A percentile compares a stretch with the other conserved stretches of the same genome.
phyloP scores from a whole-genome alignment of 495 filamentous ascomycete genomes.

The Penicillium nucicola region DNA sequence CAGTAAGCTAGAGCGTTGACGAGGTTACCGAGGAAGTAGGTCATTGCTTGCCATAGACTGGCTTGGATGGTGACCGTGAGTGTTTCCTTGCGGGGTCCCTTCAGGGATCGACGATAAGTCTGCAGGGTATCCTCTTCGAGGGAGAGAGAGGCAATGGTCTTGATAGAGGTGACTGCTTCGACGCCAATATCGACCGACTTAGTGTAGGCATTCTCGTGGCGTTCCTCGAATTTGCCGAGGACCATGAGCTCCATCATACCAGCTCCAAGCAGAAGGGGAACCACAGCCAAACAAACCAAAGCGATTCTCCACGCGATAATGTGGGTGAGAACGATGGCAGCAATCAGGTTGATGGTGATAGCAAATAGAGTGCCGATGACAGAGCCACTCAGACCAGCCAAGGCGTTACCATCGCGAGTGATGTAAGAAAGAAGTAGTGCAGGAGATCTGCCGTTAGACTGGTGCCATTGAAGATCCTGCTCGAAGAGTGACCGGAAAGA shows the following conservation, averaged over 20 bases:
- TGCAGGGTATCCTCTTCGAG: slow-evolving; percentile 37
- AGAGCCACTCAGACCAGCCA: slow-evolving; percentile 44
- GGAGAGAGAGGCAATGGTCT: slow-evolving; percentile 48
- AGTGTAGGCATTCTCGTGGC: slow-evolving; percentile 51
- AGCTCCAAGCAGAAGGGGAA: slow-evolving; percentile 38
- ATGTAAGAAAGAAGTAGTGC: slow-evolving; percentile 42
- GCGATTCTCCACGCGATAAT: slow-evolving; percentile 40
- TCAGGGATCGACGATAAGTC: slow-evolving; percentile 33
- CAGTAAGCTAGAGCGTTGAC: slow-evolving; percentile 65
- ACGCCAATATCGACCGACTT: slow-evolving; percentile 46
- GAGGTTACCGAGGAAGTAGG: slow-evolving; percentile 47
- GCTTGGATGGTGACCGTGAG: slow-evolving; percentile 40
- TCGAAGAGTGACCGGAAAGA: slow-evolving; percentile 47
- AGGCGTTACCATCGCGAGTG: slow-evolving; percentile 42
- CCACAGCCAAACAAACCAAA: slow-evolving; percentile 32
- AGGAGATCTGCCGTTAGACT: slow-evolving; percentile 38
- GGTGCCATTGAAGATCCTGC: slow-evolving; percentile 51
- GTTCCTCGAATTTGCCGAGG: slow-evolving; percentile 51
- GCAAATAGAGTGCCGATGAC: slow-evolving; percentile 43
- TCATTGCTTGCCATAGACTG: slow-evolving; percentile 50
- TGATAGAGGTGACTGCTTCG: slow-evolving; percentile 49
- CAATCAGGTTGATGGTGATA: slow-evolving; percentile 36
- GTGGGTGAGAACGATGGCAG: slow-evolving; percentile 33
- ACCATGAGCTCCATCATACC: slow-evolving; percentile 49
- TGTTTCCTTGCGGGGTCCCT: slow-evolving; percentile 43